Base-by-base conservation (phyloP, 768 basidiomycete species). In the Suillus discolor region DNA sequence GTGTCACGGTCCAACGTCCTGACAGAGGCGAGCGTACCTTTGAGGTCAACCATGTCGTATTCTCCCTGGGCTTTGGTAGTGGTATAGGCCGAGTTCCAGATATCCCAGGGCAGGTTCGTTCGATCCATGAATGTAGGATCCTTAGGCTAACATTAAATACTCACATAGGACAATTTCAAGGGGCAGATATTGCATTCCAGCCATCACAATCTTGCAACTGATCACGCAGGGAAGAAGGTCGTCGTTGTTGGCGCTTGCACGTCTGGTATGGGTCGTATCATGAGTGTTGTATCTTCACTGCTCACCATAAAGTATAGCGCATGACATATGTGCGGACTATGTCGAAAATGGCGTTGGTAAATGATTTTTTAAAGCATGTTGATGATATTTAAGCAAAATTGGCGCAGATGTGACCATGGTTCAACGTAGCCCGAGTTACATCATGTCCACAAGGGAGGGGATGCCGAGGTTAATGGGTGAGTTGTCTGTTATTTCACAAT, bases 191-290 rank as follows among this genome's bases (percentile, higher is more conserved):
- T 87, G 18, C 91, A 93, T 72, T 90, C 89, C 0, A 80, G 74
- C 6, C 71, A 81, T 34, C 86, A 91, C 73, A 80, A 82, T 47
- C 78, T 73, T n/a, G 87, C 88, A 0, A 75, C 78, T 13, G 86
- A 87, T 47, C 87, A 87, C 68, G 54, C 72, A 1, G 91, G 89
- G 16, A 92, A 92, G 78, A 92, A 88, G 71, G 89, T 91, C 0
- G 80, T 88, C 4, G 85, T 93, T 2, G 77, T 92, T 5, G 91
- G 91, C 2, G 82, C 89, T 16, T 86, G 86, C 62, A 89, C 88
- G 13, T 89, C 86, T 2, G 82, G 84, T 82, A 65, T 28, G 66
- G 25, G 13, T n/a, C 2, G 18, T 62, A 31, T 6, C 13, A 38
- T 28, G 41, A 42, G 39, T 16, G 5, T 23, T 12, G 6, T 49